A percentile compares a stretch with the other conserved stretches of the same genome.
Evolutionary conservation across 768 basidiomycete genomes (phyloP).

Genomic region (Tulasnella sp.): DNA sequence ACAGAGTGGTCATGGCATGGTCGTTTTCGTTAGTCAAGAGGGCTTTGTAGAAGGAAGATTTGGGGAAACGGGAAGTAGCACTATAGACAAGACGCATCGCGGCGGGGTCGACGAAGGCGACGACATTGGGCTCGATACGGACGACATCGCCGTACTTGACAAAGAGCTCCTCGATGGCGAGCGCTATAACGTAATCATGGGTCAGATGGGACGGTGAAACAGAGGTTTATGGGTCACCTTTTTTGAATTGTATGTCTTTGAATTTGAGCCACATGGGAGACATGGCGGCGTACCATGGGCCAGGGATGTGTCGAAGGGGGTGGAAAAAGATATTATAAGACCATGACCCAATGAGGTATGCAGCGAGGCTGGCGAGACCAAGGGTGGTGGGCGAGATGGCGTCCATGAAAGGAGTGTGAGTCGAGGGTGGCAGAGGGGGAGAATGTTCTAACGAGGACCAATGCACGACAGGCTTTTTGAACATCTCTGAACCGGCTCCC

Average conservation of each 20-base stretch:
- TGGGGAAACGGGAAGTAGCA: background rate
- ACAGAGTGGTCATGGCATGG: constrained; percentile 13
- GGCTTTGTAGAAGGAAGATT: constrained; percentile 7
- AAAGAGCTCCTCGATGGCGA: background rate
- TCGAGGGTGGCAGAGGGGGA: background rate
- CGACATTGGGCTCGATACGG: constrained; percentile 10
- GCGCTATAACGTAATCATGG: background rate
- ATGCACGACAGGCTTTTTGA: too few relatives aligned
- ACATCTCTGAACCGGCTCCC: too few relatives aligned
- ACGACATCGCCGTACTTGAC: background rate
- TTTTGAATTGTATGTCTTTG: constrained; percentile 4
- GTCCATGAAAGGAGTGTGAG: background rate
- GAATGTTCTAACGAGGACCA: too few relatives aligned
- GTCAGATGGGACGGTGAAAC: background rate
- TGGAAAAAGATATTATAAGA: constrained; percentile 10
- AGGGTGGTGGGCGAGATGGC: background rate
- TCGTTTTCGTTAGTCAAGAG: constrained; percentile 9
- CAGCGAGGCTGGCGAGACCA: background rate
- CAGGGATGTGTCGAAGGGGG: constrained; percentile 7
- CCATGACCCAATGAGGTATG: background rate
- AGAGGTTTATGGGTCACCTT: background rate
- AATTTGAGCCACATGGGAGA: constrained; percentile 4
- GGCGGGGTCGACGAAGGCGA: background rate
- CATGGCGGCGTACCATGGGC: constrained; percentile 10
- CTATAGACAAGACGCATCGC: background rate